A percentile compares a stretch with the other conserved stretches of the same genome.
Conservation (phyloP, 2,329 filamentous ascomycete genomes). For the Xylariaceae sp. region DNA sequence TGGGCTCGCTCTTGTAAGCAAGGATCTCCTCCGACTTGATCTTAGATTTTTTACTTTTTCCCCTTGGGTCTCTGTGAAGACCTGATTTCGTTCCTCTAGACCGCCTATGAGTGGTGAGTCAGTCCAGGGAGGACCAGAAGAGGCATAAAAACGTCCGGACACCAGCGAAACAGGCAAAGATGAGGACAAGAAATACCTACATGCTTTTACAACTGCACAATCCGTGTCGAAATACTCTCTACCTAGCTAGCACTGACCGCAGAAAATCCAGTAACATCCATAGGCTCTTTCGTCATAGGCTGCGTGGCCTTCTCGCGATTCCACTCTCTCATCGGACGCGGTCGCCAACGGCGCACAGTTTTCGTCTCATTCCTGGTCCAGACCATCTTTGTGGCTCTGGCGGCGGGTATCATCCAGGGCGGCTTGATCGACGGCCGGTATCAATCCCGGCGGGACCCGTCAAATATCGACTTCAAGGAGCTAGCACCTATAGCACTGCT, state of each 20-base stretch:
- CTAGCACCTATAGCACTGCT: conserved; percentile 42
- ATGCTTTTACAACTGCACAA: not conserved
- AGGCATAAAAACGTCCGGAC: not conserved
- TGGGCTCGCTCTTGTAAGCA: conserved; percentile 39
- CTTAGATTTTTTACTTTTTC: not conserved
- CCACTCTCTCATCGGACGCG: conserved; percentile 30
- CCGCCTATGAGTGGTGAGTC: not conserved
- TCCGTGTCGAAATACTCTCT: not conserved
- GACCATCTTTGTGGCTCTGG: conserved; percentile 27
- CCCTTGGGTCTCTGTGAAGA: not conserved
- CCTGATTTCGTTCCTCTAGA: not conserved
- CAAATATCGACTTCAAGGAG: conserved; percentile 28
- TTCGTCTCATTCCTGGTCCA: conserved; percentile 30
- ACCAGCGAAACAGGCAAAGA: not conserved
- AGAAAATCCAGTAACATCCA: conserved; percentile 34
- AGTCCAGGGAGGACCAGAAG: not conserved
- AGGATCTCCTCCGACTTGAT: not conserved
- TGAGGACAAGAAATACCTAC: not conserved
- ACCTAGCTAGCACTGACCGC: not conserved
- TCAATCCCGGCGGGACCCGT: conserved; percentile 25
- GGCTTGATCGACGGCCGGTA: conserved; percentile 30
- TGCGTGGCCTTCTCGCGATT: conserved; percentile 39
- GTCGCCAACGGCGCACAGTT: conserved; percentile 29
- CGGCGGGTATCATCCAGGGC: conserved; percentile 30
- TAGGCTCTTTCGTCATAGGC: conserved; percentile 41